phyloP scores from a whole-genome alignment of 352 stramenopile genomes.

The Bremia lactucae region DNA sequence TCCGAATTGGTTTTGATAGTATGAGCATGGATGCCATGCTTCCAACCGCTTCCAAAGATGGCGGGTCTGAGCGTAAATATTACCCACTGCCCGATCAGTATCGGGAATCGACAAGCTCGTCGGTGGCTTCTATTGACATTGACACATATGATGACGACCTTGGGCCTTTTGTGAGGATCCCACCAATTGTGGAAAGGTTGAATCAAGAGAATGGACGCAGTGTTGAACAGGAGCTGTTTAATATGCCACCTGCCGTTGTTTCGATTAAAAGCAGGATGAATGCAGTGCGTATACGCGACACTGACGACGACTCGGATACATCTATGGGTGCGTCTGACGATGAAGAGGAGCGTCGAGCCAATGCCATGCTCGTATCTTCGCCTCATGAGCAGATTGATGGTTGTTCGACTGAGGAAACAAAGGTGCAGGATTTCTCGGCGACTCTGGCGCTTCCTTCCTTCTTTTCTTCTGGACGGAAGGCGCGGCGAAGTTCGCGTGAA shows the following conservation, averaged over 20 bases:
- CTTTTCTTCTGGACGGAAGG: slow-evolving; percentile 28
- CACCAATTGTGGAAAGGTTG: slow-evolving; percentile 14
- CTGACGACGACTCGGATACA: slow-evolving; percentile 27
- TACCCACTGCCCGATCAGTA: slow-evolving; percentile 12
- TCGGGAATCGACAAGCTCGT: slow-evolving; percentile 49
- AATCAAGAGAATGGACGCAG: slow-evolving; percentile 3
- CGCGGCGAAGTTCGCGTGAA: slow-evolving; percentile 24
- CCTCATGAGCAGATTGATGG: slow-evolving; percentile 12
- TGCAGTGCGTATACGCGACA: slow-evolving; percentile 11
- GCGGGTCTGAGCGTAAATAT: slow-evolving; percentile 5
- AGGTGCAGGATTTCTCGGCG: slow-evolving; percentile 35
- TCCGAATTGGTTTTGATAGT: slow-evolving; percentile 14
- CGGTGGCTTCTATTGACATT: slow-evolving; percentile 58
- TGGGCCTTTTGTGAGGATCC: slow-evolving; percentile 2
- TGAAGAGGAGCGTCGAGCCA: slow-evolving; percentile 16
- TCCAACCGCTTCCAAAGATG: slow-evolving; percentile 4
- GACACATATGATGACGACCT: slow-evolving; percentile 41
- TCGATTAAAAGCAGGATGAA: slow-evolving; percentile 7
- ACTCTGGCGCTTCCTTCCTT: slow-evolving; percentile 33
- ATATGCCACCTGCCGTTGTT: not conserved
- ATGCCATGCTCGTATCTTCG: slow-evolving; percentile 1
- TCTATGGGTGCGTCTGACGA: slow-evolving; percentile 30
- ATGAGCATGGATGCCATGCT: slow-evolving; percentile 3
- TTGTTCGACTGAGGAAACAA: slow-evolving; percentile 42
- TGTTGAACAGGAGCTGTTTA: not conserved